Conservation (phyloP, 805 yeast genomes). For the Zygotorulaspora florentina region DNA sequence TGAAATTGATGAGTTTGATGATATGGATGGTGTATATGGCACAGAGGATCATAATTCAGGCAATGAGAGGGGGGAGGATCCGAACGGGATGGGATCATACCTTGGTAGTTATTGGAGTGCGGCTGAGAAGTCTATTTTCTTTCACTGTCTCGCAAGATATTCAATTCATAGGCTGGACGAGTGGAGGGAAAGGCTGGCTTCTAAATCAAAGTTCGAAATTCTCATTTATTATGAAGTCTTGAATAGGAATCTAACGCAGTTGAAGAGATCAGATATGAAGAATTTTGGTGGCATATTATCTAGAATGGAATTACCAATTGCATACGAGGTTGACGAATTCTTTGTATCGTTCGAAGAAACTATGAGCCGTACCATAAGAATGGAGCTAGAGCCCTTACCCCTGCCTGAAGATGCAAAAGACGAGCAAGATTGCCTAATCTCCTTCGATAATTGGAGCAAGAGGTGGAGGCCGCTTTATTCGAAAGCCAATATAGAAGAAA, state of each 20-base stretch:
- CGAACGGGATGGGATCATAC: not conserved
- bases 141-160: slow-evolving; percentile 27
- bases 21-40: slow-evolving; percentile 3
- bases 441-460: slow-evolving; percentile 25
- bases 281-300: slow-evolving; percentile 21
- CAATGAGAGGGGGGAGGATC: slow-evolving; percentile 5
- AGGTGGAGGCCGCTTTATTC: slow-evolving; percentile 30
- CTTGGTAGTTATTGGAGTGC: slow-evolving; percentile 30
- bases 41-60: slow-evolving; percentile 4
- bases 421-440: slow-evolving; percentile 10
- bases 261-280: slow-evolving; percentile 16
- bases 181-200: slow-evolving; percentile 23
- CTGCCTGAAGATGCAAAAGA: not conserved
- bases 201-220: slow-evolving; percentile 30
- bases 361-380: slow-evolving; percentile 17
- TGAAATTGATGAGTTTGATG: slow-evolving; percentile 14
- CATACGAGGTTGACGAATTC: slow-evolving; percentile 33
- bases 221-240: slow-evolving; percentile 26
- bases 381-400: slow-evolving; percentile 8
- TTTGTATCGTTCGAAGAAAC: slow-evolving; percentile 27
- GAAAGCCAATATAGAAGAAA: slow-evolving; percentile 19
- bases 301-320: slow-evolving; percentile 29
- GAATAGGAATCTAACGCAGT: slow-evolving; percentile 13
- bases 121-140: slow-evolving; percentile 30
- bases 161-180: slow-evolving; percentile 33